Percentiles rank a stretch among this genome's conserved stretches.
Evolutionary conservation across 805 yeast species (phyloP).

Genomic region (Lachancea fermentati): DNA sequence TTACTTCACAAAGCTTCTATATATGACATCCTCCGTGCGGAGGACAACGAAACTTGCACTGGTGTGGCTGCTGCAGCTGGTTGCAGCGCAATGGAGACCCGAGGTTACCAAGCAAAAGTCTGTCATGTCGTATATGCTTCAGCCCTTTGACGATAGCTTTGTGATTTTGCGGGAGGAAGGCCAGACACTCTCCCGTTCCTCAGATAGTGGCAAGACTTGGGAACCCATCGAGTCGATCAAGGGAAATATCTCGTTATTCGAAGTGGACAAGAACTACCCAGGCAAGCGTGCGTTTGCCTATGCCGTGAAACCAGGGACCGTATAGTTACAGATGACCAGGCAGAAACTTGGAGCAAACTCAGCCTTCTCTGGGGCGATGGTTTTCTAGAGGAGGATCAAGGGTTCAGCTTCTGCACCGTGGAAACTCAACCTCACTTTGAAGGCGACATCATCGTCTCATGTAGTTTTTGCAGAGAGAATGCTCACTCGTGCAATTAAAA

Average conservation of each 20-base stretch:
- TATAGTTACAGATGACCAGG: conserved; percentile 27
- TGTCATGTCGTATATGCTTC: conserved; percentile 5
- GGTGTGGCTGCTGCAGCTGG: conserved; percentile 2
- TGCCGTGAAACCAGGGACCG: background rate
- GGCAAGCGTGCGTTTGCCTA: conserved; percentile 4
- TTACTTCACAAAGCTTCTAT: background rate
- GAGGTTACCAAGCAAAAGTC: conserved; percentile 12
- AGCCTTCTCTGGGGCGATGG: conserved; percentile 6
- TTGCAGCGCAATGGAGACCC: conserved; percentile 17
- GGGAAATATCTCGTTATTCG: background rate
- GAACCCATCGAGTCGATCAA: background rate
- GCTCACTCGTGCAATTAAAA: background rate
- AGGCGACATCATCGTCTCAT: conserved; percentile 12
- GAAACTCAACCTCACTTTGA: conserved; percentile 16
- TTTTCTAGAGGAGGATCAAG: background rate
- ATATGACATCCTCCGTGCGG: background rate
- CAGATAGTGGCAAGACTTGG: conserved; percentile 51
- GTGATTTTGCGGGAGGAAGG: conserved; percentile 35
- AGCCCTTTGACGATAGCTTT: conserved; percentile 48
- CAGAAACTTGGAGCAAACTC: conserved; percentile 23
- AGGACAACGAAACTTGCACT: background rate
- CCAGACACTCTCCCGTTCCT: conserved; percentile 33
- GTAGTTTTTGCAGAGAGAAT: conserved; percentile 12
- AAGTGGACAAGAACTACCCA: conserved; percentile 1
- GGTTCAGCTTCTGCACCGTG: conserved; percentile 5